phyloP scores from a whole-genome alignment of 495 filamentous ascomycete species.

The Cryomyces antarcticus region DNA sequence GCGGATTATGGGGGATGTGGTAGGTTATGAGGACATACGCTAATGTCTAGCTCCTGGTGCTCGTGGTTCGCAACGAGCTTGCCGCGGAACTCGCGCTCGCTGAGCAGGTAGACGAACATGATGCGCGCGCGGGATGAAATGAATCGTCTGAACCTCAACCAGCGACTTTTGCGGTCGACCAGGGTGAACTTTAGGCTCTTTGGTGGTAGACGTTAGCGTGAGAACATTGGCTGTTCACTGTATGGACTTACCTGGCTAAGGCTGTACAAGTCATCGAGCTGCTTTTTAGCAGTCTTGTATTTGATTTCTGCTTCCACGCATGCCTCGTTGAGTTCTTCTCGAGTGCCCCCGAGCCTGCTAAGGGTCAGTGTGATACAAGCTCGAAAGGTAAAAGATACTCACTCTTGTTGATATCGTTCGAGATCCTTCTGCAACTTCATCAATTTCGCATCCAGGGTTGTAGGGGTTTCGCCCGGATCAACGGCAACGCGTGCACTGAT shows the following conservation, averaged over 20 bases:
- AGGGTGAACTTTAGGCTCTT: constrained; percentile 42
- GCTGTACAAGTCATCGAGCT: constrained; percentile 28
- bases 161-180: constrained; percentile 48
- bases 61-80: constrained; percentile 58
- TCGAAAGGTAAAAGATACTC: constrained; percentile 19
- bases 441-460: constrained; percentile 43
- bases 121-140: constrained; percentile 69
- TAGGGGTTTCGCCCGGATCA: constrained; percentile 41
- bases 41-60: constrained; percentile 49
- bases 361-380: constrained; percentile 5
- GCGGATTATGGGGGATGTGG: background rate
- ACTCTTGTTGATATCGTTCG: constrained; percentile 20
- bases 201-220: constrained; percentile 11
- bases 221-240: background rate
- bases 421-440: constrained; percentile 36
- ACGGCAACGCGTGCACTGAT: constrained; percentile 43
- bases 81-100: constrained; percentile 74
- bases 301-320: constrained; percentile 23
- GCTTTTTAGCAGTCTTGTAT: constrained; percentile 23
- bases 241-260: constrained; percentile 28
- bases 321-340: constrained; percentile 39
- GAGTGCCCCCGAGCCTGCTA: constrained; percentile 40
- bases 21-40: constrained; percentile 27
- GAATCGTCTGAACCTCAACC: constrained; percentile 56
- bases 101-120: constrained; percentile 73